These are phyloP conservation scores for Hypomontagnella monticulosa DNA, from an alignment of 495 filamentous ascomycete species.

Conservation along the genomic window DNA sequence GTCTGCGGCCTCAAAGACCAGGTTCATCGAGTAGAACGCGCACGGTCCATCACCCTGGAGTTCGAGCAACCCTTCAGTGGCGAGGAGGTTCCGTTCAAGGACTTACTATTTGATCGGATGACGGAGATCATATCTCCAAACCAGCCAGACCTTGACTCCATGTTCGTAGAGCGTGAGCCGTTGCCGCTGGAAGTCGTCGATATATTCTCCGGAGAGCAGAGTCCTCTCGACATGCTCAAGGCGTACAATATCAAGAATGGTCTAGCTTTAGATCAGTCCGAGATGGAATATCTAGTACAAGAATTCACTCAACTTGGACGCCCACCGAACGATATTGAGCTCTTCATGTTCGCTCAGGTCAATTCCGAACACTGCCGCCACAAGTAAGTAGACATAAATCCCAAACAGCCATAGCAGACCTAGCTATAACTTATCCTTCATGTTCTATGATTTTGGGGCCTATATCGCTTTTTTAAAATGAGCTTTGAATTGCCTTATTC, in stretches of 20 bases:
- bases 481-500: too few species aligned
- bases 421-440: neutral
- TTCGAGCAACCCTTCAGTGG: conserved; percentile 61
- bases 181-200: conserved; percentile 76
- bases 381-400: conserved; percentile 51
- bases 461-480: neutral
- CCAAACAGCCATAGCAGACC: too few species aligned
- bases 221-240: conserved; percentile 75
- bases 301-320: conserved; percentile 79
- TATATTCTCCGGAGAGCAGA: conserved; percentile 67
- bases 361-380: conserved; percentile 82
- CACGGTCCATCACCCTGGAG: conserved; percentile 73
- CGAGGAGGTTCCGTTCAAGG: conserved; percentile 67
- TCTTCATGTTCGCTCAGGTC: conserved; percentile 99
- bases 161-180: conserved; percentile 82
- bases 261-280: conserved; percentile 83
- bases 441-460: neutral
- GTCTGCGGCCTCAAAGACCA: conserved; percentile 82
- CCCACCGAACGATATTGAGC: conserved; percentile 88
- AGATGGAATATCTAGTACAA: conserved; percentile 92
- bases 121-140: conserved; percentile 77
- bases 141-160: conserved; percentile 71
- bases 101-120: conserved; percentile 90
- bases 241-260: conserved; percentile 84
- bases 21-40: conserved; percentile 88